Conservation (phyloP, 345 rosid genomes). For the Clausena lansium region DNA sequence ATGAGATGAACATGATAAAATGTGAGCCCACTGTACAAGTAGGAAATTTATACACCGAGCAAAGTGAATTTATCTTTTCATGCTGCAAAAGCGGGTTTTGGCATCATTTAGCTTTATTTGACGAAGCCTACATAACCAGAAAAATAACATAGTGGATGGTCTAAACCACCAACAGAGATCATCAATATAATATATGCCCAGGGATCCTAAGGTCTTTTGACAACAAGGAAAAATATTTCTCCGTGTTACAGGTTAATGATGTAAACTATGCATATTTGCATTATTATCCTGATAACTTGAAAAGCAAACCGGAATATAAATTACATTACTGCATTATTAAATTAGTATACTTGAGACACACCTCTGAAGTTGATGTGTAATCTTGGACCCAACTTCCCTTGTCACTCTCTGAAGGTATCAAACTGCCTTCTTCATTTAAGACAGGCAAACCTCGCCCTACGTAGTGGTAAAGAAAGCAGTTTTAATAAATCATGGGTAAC, state of each 20-base stretch:
- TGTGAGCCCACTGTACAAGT: background rate
- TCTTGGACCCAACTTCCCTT: constrained; percentile 60
- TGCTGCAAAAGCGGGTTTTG: background rate
- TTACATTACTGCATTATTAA: background rate
- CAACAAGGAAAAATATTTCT: background rate
- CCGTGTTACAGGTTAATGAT: background rate
- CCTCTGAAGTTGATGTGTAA: constrained; percentile 61
- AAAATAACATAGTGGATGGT: background rate
- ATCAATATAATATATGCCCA: background rate
- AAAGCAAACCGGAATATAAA: background rate
- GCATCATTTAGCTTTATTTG: background rate
- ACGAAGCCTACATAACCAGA: background rate
- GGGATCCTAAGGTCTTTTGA: background rate
- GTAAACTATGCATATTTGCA: background rate
- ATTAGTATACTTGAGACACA: constrained; percentile 21
- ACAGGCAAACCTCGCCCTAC: constrained; percentile 82
- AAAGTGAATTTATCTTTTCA: background rate
- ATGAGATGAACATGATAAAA: background rate
- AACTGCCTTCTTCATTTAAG: constrained; percentile 80
- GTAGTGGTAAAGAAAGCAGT: constrained; percentile 1
- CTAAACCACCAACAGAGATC: background rate
- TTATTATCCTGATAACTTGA: background rate
- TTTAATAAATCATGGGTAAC: background rate
- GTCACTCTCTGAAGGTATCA: constrained; percentile 52
- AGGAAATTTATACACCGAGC: background rate